Evolutionary conservation across 768 basidiomycete genomes (phyloP).

Genomic region (Mycena galopus): DNA sequence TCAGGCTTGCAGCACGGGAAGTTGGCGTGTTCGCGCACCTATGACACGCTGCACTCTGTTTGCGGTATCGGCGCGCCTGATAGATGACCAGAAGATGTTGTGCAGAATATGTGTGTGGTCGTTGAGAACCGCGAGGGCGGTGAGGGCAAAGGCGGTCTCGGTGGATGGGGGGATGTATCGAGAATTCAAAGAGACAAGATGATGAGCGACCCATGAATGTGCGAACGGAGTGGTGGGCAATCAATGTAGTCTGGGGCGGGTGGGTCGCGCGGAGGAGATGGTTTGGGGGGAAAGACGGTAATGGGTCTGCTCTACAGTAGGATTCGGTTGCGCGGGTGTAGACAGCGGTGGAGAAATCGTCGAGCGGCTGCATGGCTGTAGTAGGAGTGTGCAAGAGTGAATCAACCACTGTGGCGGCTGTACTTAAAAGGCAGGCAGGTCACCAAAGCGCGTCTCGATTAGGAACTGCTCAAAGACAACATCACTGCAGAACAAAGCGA

Average conservation of each 20-base stretch:
- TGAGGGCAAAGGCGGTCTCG: slow-evolving; percentile 63
- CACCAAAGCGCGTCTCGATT: background rate
- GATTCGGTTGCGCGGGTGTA: background rate
- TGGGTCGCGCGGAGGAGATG: background rate
- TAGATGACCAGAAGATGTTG: slow-evolving; percentile 74
- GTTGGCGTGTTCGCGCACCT: slow-evolving; percentile 12
- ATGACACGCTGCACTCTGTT: slow-evolving; percentile 56
- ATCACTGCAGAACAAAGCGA: background rate
- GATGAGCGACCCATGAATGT: slow-evolving; percentile 53
- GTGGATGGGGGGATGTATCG: slow-evolving; percentile 35
- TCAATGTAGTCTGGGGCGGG: slow-evolving; percentile 8
- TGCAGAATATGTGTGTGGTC: slow-evolving; percentile 67
- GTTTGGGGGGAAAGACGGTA: slow-evolving; percentile 1
- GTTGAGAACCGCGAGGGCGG: slow-evolving; percentile 72
- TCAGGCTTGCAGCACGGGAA: background rate
- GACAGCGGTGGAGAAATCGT: background rate
- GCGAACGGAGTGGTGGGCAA: slow-evolving; percentile 12
- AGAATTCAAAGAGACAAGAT: slow-evolving; percentile 36
- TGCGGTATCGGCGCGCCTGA: slow-evolving; percentile 62
- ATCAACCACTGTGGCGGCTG: background rate
- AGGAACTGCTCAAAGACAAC: background rate
- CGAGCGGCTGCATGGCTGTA: background rate
- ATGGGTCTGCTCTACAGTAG: background rate
- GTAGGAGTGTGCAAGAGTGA: background rate
- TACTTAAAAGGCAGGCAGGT: background rate